Evolutionary conservation across 106 monocot species (phyloP), one percentile per base, ranked within the genome.

Genomic region (Triglochin maritima): DNA sequence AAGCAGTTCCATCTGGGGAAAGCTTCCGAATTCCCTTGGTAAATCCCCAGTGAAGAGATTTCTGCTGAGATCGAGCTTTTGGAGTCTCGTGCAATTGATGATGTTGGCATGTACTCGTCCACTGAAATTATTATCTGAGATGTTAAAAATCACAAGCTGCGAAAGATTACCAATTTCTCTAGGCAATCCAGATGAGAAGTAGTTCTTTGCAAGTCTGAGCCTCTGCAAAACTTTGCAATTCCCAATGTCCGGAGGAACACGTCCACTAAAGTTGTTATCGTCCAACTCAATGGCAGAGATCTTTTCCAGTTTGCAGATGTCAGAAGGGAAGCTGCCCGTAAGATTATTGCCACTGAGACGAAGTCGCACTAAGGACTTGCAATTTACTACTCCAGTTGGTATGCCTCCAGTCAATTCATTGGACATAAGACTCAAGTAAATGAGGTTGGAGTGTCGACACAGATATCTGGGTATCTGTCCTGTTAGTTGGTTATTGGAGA

Each of bases 21-120:
- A 82, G 9, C 70, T 78, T 42, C 95, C 95, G 63, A 96, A 57
- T 73, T 88, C 87, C 64, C 70, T 52, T 47, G 90, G 87, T 66
- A 96, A 56, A 12, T 46, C 9, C 9, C 88, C 90, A 0, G 62
- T 64, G 70, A 96, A 91, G 29, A 46, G 46, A 49, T 96, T 96
- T 55, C 81, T 73, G 62, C 95, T 90, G 63, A 90, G 71, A 85
- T 96, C 95, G 70, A 96, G 82, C 44, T 86, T 64, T 71, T 96
- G 95, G 47, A 96, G 82, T 66, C 42, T 70, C 51, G 47, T 74
- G 79, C 95, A 96, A 61, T 81, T 82, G 50, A 80, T 79, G 71
- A 96, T 76, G 17, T 80, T 72, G 13, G 72, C 61, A 44, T 90
- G 90, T 66, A 96, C 75, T 9, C 59, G 72, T 52, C 95, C 90